Evolutionary conservation across 148 eudicot genomes (phyloP).

Genomic region (Diospyros kaki): DNA sequence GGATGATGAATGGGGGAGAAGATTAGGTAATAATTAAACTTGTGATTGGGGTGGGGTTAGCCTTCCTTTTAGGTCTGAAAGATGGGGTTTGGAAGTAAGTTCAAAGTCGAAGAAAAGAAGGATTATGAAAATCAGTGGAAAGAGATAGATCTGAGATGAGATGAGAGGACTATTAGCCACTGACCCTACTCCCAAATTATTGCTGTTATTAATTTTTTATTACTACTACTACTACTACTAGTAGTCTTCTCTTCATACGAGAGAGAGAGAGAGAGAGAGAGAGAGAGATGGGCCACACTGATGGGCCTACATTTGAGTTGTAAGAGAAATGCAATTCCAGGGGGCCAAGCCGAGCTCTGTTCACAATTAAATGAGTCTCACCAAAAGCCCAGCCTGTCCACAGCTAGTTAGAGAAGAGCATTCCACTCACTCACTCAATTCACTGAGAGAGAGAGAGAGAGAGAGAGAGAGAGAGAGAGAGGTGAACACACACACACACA

Average conservation of each 20-base stretch:
- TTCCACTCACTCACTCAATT: not conserved
- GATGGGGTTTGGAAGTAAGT: not conserved
- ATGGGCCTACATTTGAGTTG: constrained; percentile 18
- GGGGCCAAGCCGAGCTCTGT: constrained; percentile 6
- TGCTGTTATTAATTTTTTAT: too few species aligned
- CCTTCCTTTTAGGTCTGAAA: not conserved
- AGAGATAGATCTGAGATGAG: constrained; percentile 3
- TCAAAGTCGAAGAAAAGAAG: not conserved
- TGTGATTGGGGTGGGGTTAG: constrained; percentile 9
- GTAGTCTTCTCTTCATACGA: not conserved
- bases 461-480: not conserved
- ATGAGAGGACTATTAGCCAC: too few species aligned
- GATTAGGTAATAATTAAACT: constrained; percentile 5
- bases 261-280: too few species aligned
- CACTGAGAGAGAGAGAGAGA: too few species aligned
- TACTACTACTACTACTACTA: too few species aligned
- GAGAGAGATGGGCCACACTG: too few species aligned
- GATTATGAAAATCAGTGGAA: constrained; percentile 13
- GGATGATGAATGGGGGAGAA: not conserved
- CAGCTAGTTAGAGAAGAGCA: constrained; percentile 19
- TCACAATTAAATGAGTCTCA: constrained; percentile 6
- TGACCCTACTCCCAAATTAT: too few species aligned
- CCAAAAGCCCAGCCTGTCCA: constrained; percentile 28
- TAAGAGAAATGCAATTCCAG: not conserved
- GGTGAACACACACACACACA: too few species aligned